Evolutionary conservation across 2,329 filamentous ascomycete species (phyloP), one percentile per base, ranked within the genome.

Genomic region (Hypoxylon sp.): DNA sequence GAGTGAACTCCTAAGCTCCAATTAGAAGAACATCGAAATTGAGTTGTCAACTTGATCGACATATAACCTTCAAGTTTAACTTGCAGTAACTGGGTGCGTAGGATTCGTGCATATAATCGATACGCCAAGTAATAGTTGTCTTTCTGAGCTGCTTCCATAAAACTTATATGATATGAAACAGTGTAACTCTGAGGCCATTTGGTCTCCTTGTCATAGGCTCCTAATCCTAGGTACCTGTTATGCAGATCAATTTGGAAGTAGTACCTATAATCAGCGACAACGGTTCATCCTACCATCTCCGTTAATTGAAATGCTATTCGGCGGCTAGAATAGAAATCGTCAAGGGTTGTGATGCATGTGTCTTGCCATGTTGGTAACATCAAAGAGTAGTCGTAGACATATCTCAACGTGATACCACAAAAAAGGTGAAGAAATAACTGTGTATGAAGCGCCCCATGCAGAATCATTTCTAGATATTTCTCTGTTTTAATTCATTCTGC

Each of bases 21-120:
- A 66, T 63, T 30, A 63, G 28, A 57, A 38, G 19, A 63, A 41
- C 41, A 19, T n/a, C 3, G 28, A 38, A 59, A 43, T 30, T 55
- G n/a, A 55, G 32, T 11, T 53, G 51, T 63, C 45, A 57, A 49
- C 50, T 19, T 53, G 60, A 57, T 60, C 64, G 49, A 63, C 59
- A 56, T 67, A 21, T 23, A 60, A 56, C 45, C 28, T 38, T 46
- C 50, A 19, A 23, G 9, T 43, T 10, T 21, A 56, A 6, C 34
- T 45, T 49, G 56, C 30, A 61, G 25, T 25, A 65, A 48, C 6
- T 30, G 17, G 28, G n/a, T 53, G 21, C 25, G 19, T 36, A 34
- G 28, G 11, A 46, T 46, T 30, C 32, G 28, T 41, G 36, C n/a
- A 34, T 49, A 49, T 56, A 14, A 48, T 13, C 13, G 17, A 36